Evolutionary conservation across 257 asterid species (phyloP).

Genomic region (Haberlea rhodopensis): DNA sequence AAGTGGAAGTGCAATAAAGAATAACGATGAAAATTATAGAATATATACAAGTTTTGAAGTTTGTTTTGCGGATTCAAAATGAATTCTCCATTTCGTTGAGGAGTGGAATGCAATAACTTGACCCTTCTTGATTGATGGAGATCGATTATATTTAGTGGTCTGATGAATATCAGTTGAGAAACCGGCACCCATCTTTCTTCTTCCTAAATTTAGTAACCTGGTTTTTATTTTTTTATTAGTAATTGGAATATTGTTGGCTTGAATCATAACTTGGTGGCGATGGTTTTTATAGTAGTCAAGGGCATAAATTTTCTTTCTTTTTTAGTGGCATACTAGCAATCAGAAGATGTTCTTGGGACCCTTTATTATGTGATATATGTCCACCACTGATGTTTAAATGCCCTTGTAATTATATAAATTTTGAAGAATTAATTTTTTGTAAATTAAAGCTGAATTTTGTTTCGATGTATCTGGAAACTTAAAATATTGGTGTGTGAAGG

Average conservation of each 20-base stretch:
- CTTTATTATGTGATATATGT: conserved; percentile 3
- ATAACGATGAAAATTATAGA: too few species aligned
- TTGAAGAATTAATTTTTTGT: too few species aligned
- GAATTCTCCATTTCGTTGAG: conserved; percentile 49
- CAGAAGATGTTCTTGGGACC: conserved; percentile 45
- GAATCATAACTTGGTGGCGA: conserved; percentile 12
- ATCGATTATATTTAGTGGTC: conserved; percentile 15
- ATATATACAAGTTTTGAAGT: conserved; percentile 55
- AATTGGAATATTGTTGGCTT: conserved; percentile 24
- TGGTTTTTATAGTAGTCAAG: conserved; percentile 29
- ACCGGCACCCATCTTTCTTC: conserved; percentile 39
- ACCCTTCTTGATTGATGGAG: conserved; percentile 30
- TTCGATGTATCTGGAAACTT: too few species aligned
- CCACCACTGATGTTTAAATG: conserved; percentile 25
- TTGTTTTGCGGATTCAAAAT: conserved; percentile 50
- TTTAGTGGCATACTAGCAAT: neutral
- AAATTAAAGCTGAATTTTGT: too few species aligned
- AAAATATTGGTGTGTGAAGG: too few species aligned
- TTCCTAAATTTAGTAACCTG: neutral
- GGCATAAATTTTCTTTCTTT: neutral
- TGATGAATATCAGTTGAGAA: conserved; percentile 30
- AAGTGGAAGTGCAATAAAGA: neutral
- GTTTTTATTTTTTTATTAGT: neutral
- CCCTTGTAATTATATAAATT: too few species aligned
- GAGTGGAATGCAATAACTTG: conserved; percentile 52